These are phyloP conservation scores for Zasmidium cellare DNA, from an alignment of 2,329 filamentous ascomycete genomes.

Conservation along the genomic window DNA sequence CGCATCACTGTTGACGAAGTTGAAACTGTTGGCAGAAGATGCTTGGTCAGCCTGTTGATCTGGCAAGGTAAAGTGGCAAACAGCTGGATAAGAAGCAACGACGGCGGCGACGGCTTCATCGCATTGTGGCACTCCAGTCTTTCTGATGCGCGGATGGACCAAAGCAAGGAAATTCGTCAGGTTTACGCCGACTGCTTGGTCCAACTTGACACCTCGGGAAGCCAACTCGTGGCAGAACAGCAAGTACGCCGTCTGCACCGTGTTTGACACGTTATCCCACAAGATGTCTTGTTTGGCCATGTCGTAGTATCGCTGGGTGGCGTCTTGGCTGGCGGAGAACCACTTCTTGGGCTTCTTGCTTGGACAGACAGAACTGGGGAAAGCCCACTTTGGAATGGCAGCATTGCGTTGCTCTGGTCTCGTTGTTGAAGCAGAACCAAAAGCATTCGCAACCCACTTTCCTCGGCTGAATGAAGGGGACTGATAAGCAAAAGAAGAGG, in stretches of 20 bases:
- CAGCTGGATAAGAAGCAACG: conserved; percentile 17
- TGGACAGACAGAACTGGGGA: conserved; percentile 27
- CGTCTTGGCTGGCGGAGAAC: too few relatives aligned
- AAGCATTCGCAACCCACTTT: conserved; percentile 15
- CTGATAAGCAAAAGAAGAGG: conserved; percentile 17
- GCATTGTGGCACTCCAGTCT: conserved; percentile 16
- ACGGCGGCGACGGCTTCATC: conserved; percentile 20
- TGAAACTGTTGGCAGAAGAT: conserved; percentile 30
- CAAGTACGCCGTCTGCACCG: conserved; percentile 19
- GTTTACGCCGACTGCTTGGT: not conserved
- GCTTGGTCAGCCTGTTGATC: conserved; percentile 26
- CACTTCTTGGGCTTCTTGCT: not conserved
- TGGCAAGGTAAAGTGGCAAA: conserved; percentile 12
- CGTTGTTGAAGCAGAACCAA: conserved; percentile 22
- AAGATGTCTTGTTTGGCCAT: conserved; percentile 5
- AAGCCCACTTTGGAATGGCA: conserved; percentile 29
- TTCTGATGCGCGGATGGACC: not conserved
- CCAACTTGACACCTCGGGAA: not conserved
- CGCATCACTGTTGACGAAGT: conserved; percentile 26
- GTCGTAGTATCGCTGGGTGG: not conserved
- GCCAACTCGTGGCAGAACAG: conserved; percentile 13
- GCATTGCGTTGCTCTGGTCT: conserved; percentile 12
- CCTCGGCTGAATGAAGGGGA: conserved; percentile 17
- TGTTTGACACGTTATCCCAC: conserved; percentile 16
- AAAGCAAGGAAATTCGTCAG: not conserved